Evolutionary conservation across 768 basidiomycete genomes (phyloP).

Genomic region (Suillus ampliporus): DNA sequence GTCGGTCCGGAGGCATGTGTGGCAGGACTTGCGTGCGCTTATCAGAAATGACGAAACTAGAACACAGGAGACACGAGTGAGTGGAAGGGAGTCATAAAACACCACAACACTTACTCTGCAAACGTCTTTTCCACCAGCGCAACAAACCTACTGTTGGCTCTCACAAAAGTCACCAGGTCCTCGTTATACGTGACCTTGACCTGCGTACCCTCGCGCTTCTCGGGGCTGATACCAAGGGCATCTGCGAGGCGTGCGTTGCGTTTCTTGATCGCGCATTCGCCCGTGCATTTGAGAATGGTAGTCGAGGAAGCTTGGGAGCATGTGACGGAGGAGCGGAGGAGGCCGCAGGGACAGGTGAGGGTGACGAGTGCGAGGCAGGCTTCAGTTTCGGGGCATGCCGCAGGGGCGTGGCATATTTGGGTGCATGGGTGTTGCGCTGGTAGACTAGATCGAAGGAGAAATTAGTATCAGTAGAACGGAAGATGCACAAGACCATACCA

Average conservation of each 20-base stretch:
- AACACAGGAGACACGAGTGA: constrained; percentile 2
- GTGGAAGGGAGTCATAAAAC: constrained; percentile 25
- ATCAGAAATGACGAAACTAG: constrained; percentile 71
- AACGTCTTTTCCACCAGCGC: constrained; percentile 80
- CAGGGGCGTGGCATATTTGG: constrained; percentile 85
- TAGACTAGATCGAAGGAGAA: constrained; percentile 45
- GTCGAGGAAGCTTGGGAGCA: constrained; percentile 67
- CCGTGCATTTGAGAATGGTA: constrained; percentile 68
- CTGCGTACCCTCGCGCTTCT: constrained; percentile 40
- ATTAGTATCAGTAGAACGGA: not conserved
- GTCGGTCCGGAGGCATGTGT: constrained; percentile 77
- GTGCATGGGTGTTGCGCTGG: constrained; percentile 79
- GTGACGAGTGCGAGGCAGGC: constrained; percentile 74
- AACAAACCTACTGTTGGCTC: constrained; percentile 68
- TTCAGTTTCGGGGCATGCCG: constrained; percentile 78
- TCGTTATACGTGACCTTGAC: constrained; percentile 59
- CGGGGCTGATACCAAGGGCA: constrained; percentile 82
- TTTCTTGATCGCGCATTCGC: constrained; percentile 83
- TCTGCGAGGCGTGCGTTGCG: constrained; percentile 90
- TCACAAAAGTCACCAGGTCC: constrained; percentile 67
- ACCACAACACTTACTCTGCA: constrained; percentile 63
- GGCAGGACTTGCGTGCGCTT: constrained; percentile 77
- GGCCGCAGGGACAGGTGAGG: constrained; percentile 82
- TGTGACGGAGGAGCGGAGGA: constrained; percentile 71
- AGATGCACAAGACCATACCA: constrained; percentile 57